phyloP scores from a whole-genome alignment of 2,329 filamentous ascomycete species.

The Aureobasidium sp. region DNA sequence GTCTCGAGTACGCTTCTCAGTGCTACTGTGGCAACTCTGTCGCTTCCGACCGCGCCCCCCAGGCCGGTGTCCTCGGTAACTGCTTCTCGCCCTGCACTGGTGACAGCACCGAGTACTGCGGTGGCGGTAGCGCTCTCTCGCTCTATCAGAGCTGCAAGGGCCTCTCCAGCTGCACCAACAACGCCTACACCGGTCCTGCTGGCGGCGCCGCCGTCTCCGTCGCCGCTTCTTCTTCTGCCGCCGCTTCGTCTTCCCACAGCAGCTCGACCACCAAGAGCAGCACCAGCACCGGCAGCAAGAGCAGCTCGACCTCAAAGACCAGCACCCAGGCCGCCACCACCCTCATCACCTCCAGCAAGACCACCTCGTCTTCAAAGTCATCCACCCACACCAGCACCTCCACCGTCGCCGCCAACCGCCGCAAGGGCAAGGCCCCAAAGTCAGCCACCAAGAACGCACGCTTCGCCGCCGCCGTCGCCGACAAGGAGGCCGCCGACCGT shows the following conservation, averaged over 20 bases:
- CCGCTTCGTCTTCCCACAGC: not conserved
- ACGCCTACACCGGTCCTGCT: conserved; percentile 17
- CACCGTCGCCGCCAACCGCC: not conserved
- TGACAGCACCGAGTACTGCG: conserved; percentile 35
- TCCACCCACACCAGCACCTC: not conserved
- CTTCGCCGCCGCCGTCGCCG: conserved; percentile 3
- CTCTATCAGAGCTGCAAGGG: conserved; percentile 27
- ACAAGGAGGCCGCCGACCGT: not conserved
- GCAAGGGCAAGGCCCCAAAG: conserved; percentile 2
- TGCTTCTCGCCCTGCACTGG: conserved; percentile 51
- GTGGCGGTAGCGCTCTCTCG: conserved; percentile 31
- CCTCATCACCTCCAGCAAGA: not conserved
- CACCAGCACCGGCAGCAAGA: not conserved
- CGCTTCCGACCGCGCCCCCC: conserved; percentile 29
- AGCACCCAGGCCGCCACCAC: not conserved
- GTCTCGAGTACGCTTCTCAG: conserved; percentile 28
- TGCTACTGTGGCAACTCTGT: conserved; percentile 29
- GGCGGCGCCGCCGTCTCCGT: conserved; percentile 9
- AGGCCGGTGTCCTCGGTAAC: conserved; percentile 46
- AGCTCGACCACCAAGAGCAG: not conserved
- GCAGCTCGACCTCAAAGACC: not conserved
- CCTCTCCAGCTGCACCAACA: conserved; percentile 15
- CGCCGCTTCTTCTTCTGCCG: not conserved
- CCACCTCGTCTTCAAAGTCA: not conserved
- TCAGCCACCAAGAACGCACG: not conserved